Evolutionary conservation across 345 rosid species (phyloP).

Genomic region (Dimocarpus longan): DNA sequence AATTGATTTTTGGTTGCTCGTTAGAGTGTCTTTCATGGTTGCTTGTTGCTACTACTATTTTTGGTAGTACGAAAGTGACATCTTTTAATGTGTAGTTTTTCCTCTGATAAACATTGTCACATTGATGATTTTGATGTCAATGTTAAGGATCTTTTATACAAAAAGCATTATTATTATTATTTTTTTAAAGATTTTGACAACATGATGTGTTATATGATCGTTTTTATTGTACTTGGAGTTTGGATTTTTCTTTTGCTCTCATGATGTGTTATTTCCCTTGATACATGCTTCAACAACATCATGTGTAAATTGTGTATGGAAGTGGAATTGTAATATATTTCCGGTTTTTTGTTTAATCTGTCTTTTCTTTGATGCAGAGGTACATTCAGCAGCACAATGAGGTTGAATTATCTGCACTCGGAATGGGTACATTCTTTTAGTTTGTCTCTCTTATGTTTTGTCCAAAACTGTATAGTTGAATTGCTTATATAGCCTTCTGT

Average conservation of each 20-base stretch:
- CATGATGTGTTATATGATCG: background rate
- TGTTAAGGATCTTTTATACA: background rate
- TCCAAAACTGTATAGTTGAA: background rate
- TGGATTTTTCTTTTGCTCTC: background rate
- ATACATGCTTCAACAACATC: background rate
- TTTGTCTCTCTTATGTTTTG: background rate
- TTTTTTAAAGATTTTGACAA: background rate
- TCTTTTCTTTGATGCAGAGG: slow-evolving; percentile 51
- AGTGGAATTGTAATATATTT: background rate
- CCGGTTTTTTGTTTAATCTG: background rate
- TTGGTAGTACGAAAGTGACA: background rate
- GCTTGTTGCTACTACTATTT: too few species aligned
- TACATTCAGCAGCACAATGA: slow-evolving; percentile 88
- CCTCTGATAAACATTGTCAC: background rate
- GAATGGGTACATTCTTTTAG: slow-evolving; percentile 68
- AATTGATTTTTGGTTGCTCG: background rate
- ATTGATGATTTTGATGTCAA: background rate
- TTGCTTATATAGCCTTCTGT: background rate
- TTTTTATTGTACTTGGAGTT: background rate
- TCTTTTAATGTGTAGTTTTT: background rate
- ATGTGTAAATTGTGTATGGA: background rate
- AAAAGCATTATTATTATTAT: background rate
- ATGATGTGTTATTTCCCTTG: background rate
- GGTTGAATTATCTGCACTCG: slow-evolving; percentile 91
- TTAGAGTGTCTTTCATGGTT: background rate